Evolutionary conservation across 2,329 filamentous ascomycete species (phyloP), one percentile per base, ranked within the genome.

Genomic region (Teratosphaeria viscida): DNA sequence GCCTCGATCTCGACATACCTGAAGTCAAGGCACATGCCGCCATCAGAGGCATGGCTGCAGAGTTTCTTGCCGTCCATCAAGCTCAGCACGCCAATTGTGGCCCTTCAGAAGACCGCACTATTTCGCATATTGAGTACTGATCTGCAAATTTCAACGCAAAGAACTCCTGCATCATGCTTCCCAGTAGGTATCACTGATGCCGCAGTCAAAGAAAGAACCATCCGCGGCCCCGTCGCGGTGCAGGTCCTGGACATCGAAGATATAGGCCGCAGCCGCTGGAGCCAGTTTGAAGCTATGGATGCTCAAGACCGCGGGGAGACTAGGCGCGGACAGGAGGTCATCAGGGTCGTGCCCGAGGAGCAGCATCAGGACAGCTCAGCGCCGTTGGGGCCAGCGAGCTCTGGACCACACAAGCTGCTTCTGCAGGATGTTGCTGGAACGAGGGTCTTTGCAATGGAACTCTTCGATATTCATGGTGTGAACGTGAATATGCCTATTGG

Each of bases 241-340:
- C 94, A 97, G 73, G 83, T 97, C 0, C 76, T 96, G 1, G 91
- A 95, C 67, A 79, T 97, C 7, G 87, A 95, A 70, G 92, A 97
- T 70, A 81, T 97, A 23, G 82, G 86, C 2, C 81, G 82, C 57
- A 90, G 87, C 66, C 82, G 88, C 57, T 95, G 92, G 90, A 87
- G 90, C 64, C 90, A 96, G 73, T 82, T 96, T 35, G 90, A 96
- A 72, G 85, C 86, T 37, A 83, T 94, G 6, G 89, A 92, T 72
- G 82, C 85, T 52, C 78, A 85, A 53, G 85, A 87, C 68, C 81
- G 88, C 12, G 89, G 89, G 0, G 89, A 92, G 75, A 82, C 79
- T 64, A 89, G 82, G 0, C 82, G 84, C 49, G 94, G 94, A 0
- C 77, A 91, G 10, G 88, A 96, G 71, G 84, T 99, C 34, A 84